Conservation (phyloP, 208 protist species). For the Leishmania guyanensis region DNA sequence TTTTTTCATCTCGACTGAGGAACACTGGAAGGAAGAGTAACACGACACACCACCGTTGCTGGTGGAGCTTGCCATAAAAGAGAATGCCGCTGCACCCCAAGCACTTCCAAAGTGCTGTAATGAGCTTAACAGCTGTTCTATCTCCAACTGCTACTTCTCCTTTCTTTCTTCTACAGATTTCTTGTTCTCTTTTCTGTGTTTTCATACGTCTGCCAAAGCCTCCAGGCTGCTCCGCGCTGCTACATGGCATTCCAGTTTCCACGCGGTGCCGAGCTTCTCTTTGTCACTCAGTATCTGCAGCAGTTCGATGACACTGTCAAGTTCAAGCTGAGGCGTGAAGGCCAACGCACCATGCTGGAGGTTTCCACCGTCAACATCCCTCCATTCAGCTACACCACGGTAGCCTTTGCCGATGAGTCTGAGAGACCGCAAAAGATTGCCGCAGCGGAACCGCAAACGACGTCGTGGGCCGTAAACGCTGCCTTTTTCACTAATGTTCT, state of each 20-base stretch:
- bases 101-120: background rate
- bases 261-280: constrained; percentile 28
- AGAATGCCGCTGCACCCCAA: background rate
- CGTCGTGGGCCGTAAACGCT: constrained; percentile 55
- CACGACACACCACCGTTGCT: background rate
- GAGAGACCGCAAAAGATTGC: constrained; percentile 13
- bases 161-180: background rate
- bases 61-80: background rate
- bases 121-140: background rate
- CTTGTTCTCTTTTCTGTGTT: background rate
- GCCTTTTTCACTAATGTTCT: constrained; percentile 43
- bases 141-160: background rate
- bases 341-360: constrained; percentile 21
- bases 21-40: background rate
- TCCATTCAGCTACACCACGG: constrained; percentile 62
- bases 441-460: constrained; percentile 16
- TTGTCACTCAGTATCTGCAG: constrained; percentile 29
- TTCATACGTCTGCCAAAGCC: background rate
- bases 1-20: background rate
- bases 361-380: constrained; percentile 48
- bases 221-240: background rate
- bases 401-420: constrained; percentile 30
- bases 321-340: constrained; percentile 31
- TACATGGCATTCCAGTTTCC: constrained; percentile 36
- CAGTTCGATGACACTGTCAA: constrained; percentile 52